Base-by-base conservation (phyloP, 495 filamentous ascomycete genomes). In the Talaromyces proteolyticus region DNA sequence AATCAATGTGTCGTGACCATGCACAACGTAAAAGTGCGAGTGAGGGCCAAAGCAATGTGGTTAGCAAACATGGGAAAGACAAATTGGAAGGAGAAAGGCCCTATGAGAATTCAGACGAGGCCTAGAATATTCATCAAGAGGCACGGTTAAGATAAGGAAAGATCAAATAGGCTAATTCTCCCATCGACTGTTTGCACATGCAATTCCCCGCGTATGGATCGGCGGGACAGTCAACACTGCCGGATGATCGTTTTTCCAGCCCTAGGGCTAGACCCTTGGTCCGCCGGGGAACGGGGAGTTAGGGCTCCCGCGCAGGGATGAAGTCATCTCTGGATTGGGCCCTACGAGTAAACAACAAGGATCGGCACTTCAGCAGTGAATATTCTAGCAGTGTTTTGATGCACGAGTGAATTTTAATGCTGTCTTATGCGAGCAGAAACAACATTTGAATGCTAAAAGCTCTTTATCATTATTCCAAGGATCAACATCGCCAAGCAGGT, bases 151-250 rank as follows among this genome's bases (percentile, higher is more conserved):
- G 17, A 42, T 14, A 21, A 22, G 18, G 17, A 14, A 34, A 45
- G 18, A 45, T 16, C 12, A 34, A 45, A 23, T 8, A 45, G 43
- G 20, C 26, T 16, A 34, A 34, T 26, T 21, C 23, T 25, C 17
- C 39, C 47, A 49, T 39, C 14, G 24, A 49, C 36, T 18, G 22
- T 49, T 47, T n/a, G n/a, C 29, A 34, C 29, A 8, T 8, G 29
- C 29, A 34, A 36, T 47, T 47, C 37, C 47, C 47, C 47, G 36
- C 47, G 36, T 21, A 49, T 49, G 8, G 20, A 49, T 49, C 47
- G 47, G 36, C 36, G 47, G 47, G 47, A 14, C 8, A 21, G 36
- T 49, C 44, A 47, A 26, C 6, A 41, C 22, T 21, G 2, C 22
- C 36, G 47, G 47, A 41, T 41, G 37, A 49, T 38, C 19, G 36